These are phyloP conservation scores for Aspergillus oerlinghausenensis DNA, from an alignment of 2,329 filamentous ascomycete genomes.

Conservation along the genomic window DNA sequence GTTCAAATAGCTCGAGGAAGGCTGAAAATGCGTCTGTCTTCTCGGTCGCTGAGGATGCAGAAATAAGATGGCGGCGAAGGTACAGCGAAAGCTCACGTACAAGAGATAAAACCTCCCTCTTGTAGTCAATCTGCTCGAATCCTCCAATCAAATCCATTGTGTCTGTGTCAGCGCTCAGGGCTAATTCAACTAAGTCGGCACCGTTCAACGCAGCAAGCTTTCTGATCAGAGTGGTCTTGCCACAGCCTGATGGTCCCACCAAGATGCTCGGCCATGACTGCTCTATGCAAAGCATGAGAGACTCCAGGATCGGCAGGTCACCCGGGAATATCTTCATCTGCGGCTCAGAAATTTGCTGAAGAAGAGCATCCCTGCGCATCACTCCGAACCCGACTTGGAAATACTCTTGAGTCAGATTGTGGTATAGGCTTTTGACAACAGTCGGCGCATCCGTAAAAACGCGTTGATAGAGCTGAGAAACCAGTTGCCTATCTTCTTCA, in stretches of 20 bases:
- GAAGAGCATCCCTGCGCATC: constrained; percentile 53
- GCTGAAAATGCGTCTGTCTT: constrained; percentile 16
- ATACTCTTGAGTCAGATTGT: constrained; percentile 61
- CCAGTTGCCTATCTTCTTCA: constrained; percentile 59
- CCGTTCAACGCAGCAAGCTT: constrained; percentile 77
- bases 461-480: constrained; percentile 62
- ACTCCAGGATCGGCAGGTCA: constrained; percentile 70
- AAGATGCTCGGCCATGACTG: constrained; percentile 86
- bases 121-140: constrained; percentile 87
- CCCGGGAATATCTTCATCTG: constrained; percentile 32
- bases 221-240: constrained; percentile 76
- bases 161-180: constrained; percentile 91
- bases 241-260: constrained; percentile 77
- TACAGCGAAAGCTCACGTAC: constrained; percentile 51
- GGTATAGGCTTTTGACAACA: constrained; percentile 58
- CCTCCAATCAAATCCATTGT: constrained; percentile 96
- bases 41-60: constrained; percentile 22
- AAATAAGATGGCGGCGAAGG: constrained; percentile 43
- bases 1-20: constrained; percentile 30
- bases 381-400: constrained; percentile 77
- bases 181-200: constrained; percentile 71
- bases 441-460: constrained; percentile 54
- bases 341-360: constrained; percentile 33
- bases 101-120: constrained; percentile 64
- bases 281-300: constrained; percentile 79